These are phyloP conservation scores for Scytalidium sp. DNA, from an alignment of 2,329 filamentous ascomycete genomes.

Conservation along the genomic window DNA sequence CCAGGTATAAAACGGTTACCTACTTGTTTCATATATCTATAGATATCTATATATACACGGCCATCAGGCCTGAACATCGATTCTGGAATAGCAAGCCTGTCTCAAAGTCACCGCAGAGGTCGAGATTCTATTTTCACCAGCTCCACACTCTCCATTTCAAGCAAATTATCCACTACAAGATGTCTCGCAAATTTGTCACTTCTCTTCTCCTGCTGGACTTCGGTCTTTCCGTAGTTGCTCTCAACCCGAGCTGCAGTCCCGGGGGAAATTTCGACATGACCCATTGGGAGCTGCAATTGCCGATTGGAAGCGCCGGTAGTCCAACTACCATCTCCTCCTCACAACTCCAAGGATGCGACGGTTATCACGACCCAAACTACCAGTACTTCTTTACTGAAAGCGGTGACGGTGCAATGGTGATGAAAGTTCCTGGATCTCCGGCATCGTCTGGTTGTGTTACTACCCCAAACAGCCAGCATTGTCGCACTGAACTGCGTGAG, in stretches of 20 bases:
- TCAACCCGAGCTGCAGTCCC: conserved; percentile 11
- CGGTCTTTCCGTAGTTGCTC: conserved; percentile 1
- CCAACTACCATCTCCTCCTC: conserved; percentile 27
- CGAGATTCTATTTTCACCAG: no score
- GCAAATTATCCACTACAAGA: not conserved
- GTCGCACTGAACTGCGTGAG: conserved; percentile 40
- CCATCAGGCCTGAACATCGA: no score
- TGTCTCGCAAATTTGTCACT: not conserved
- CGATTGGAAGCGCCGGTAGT: conserved; percentile 27
- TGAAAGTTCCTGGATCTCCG: conserved; percentile 36
- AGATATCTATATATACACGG: no score
- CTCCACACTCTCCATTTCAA: no score
- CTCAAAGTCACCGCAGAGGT: no score
- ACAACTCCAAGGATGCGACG: conserved; percentile 32
- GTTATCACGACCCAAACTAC: conserved; percentile 26
- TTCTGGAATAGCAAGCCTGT: no score
- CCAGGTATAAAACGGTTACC: no score
- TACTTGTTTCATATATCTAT: no score
- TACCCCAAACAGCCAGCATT: conserved; percentile 37
- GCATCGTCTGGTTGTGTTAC: conserved; percentile 32
- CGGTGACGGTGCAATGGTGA: conserved; percentile 31
- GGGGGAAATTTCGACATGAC: conserved; percentile 34
- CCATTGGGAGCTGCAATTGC: conserved; percentile 35
- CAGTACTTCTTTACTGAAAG: conserved; percentile 34
- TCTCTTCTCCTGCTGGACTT: not conserved